Conservation (phyloP, 2,329 filamentous ascomycete genomes). For the Fusarium tupiense region DNA sequence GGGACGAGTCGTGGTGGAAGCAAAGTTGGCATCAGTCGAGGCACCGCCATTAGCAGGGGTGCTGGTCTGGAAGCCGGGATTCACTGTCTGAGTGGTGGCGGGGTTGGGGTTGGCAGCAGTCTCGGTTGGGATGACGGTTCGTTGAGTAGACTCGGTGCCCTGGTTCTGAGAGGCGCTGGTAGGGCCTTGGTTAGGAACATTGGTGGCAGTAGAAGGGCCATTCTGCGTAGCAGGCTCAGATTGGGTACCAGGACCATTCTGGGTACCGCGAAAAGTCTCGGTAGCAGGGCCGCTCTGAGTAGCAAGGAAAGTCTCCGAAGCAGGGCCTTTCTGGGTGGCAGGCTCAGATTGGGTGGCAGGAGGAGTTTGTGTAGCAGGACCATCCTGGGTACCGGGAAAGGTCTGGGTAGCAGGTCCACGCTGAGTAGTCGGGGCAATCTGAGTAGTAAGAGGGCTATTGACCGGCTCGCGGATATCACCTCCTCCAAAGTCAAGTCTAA, state of each 20-base stretch:
- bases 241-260: neutral
- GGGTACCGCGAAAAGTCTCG: too few species aligned
- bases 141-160: neutral
- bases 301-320: too few species aligned
- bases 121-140: neutral
- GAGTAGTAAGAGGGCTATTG: neutral
- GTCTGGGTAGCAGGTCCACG: neutral
- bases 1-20: neutral
- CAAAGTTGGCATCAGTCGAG: neutral
- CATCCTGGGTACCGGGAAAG: neutral
- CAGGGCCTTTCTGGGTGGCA: too few species aligned
- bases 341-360: neutral
- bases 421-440: neutral
- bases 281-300: too few species aligned
- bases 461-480: conserved; percentile 8
- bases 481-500: conserved; percentile 25
- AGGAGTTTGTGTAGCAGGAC: neutral
- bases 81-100: neutral
- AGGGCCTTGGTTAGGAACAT: neutral
- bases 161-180: neutral
- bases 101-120: neutral
- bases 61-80: neutral
- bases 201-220: neutral
- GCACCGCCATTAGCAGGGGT: neutral
- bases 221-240: neutral